A percentile compares a stretch with the other conserved stretches of the same genome.
phyloP scores from a whole-genome alignment of 306 rosid species.

The Ormosia semicastrata region DNA sequence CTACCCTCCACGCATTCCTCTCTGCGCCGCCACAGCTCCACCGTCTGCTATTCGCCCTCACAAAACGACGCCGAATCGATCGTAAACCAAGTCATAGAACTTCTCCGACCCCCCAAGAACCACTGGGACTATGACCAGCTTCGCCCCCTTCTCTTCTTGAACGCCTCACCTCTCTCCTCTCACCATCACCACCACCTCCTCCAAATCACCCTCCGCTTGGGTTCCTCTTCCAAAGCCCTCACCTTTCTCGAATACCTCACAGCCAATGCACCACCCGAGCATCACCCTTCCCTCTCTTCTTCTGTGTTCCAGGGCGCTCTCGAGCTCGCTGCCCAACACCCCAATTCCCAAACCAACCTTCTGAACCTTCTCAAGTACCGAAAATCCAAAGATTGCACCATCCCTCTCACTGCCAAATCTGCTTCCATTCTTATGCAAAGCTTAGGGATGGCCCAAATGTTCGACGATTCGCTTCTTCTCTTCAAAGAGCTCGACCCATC shows the following conservation, averaged over 20 bases:
- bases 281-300: slow-evolving; percentile 38
- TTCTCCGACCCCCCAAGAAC: slow-evolving; percentile 46
- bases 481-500: slow-evolving; percentile 41
- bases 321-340: slow-evolving; percentile 44
- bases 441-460: slow-evolving; percentile 47
- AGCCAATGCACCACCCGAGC: neutral
- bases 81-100: slow-evolving; percentile 42
- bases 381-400: slow-evolving; percentile 25
- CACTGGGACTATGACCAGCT: slow-evolving; percentile 47
- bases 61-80: slow-evolving; percentile 29
- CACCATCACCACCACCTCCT: slow-evolving; percentile 21
- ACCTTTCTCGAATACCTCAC: slow-evolving; percentile 29
- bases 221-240: slow-evolving; percentile 33
- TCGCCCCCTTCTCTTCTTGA: slow-evolving; percentile 44
- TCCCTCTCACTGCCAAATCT: slow-evolving; percentile 34
- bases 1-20: neutral
- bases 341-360: slow-evolving; percentile 37
- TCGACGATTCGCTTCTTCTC: slow-evolving; percentile 43
- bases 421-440: slow-evolving; percentile 39
- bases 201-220: slow-evolving; percentile 45
- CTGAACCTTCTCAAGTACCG: slow-evolving; percentile 35
- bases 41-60: slow-evolving; percentile 14
- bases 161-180: slow-evolving; percentile 31
- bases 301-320: slow-evolving; percentile 52
- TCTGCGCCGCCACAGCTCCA: slow-evolving; percentile 20